Percentiles rank a stretch among this genome's conserved stretches.
phyloP scores from a whole-genome alignment of 768 basidiomycete genomes.

The Termitomyces sp. region DNA sequence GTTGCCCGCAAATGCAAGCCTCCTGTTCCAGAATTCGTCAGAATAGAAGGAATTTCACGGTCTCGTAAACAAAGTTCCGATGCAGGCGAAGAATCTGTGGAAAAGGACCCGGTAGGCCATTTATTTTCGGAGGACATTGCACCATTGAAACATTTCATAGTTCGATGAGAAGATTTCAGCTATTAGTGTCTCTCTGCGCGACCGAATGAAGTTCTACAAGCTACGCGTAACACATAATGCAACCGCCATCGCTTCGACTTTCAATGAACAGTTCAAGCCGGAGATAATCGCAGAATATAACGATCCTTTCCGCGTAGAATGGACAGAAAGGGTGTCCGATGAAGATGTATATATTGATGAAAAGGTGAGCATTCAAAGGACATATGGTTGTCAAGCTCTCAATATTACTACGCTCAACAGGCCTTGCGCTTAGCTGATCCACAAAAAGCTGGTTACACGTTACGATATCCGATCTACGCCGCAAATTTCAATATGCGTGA shows the following conservation, averaged over 20 bases:
- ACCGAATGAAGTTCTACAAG: slow-evolving; percentile 86
- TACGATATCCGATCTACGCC: slow-evolving; percentile 82
- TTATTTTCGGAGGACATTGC: neutral
- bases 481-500: slow-evolving; percentile 79
- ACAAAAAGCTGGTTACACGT: slow-evolving; percentile 57
- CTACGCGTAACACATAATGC: slow-evolving; percentile 71
- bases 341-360: slow-evolving; percentile 69
- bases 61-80: slow-evolving; percentile 33
- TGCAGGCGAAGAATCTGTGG: slow-evolving; percentile 17
- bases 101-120: slow-evolving; percentile 52
- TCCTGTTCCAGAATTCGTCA: slow-evolving; percentile 38
- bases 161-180: slow-evolving; percentile 75
- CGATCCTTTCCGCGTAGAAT: slow-evolving; percentile 80
- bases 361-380: slow-evolving; percentile 37
- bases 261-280: slow-evolving; percentile 81
- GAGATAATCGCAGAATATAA: slow-evolving; percentile 84
- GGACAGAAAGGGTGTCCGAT: slow-evolving; percentile 57
- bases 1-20: slow-evolving; percentile 63
- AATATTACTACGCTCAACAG: slow-evolving; percentile 29
- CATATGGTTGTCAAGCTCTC: neutral
- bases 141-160: slow-evolving; percentile 28
- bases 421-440: slow-evolving; percentile 73
- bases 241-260: slow-evolving; percentile 65
- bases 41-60: slow-evolving; percentile 51
- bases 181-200: slow-evolving; percentile 68